Evolutionary conservation across 2,329 filamentous ascomycete species (phyloP).

Genomic region (Monilinia fructicola): DNA sequence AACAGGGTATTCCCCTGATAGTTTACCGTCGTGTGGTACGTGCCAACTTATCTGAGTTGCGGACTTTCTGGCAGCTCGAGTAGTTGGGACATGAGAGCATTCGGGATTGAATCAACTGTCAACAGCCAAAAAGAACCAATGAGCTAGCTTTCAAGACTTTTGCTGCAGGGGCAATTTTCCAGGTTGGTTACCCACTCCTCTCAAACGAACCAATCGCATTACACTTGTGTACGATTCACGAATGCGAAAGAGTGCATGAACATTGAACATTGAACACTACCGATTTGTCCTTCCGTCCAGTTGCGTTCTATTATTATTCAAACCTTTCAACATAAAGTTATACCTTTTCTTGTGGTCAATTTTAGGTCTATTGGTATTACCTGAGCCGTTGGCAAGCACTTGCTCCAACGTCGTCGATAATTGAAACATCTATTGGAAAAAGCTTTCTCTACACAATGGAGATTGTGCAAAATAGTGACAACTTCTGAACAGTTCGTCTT

Average conservation of each 20-base stretch:
- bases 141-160: no score
- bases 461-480: background rate
- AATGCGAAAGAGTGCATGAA: background rate
- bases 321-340: background rate
- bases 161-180: background rate
- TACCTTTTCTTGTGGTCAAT: background rate
- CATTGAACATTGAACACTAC: no score
- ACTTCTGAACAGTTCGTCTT: background rate
- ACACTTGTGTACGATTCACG: background rate
- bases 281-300: background rate
- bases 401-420: no score
- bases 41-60: no score
- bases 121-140: background rate
- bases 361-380: background rate
- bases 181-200: background rate
- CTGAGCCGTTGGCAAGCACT: background rate
- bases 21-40: no score
- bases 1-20: no score
- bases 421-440: background rate
- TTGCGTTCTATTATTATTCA: background rate
- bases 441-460: no score
- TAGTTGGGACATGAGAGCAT: background rate
- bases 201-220: background rate
- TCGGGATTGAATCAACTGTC: background rate
- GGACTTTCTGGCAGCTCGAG: no score